A percentile compares a stretch with the other conserved stretches of the same genome.
These are phyloP conservation scores for Cordyceps farinosa DNA, from an alignment of 2,329 filamentous ascomycete species.

Conservation along the genomic window DNA sequence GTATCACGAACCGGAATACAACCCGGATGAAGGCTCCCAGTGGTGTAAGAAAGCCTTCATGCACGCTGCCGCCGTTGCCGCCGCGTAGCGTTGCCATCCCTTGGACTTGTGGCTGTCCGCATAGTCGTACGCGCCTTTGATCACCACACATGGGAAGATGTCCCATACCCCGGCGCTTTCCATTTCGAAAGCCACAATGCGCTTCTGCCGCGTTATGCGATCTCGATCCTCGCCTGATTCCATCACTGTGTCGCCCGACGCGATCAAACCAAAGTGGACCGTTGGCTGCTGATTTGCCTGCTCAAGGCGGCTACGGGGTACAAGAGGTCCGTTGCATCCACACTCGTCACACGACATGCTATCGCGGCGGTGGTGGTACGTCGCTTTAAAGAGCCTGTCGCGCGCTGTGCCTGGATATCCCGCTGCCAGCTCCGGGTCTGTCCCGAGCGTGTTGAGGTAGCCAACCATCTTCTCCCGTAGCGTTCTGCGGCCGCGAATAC, in stretches of 20 bases:
- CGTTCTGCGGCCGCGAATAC: conserved; percentile 12
- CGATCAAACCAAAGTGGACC: conserved; percentile 19
- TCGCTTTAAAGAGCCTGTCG: conserved; percentile 17
- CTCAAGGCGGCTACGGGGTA: not conserved
- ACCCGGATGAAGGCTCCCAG: not conserved
- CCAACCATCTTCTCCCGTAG: not conserved
- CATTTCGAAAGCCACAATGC: conserved; percentile 31
- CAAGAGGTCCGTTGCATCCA: not conserved
- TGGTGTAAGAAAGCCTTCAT: not conserved
- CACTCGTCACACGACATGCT: not conserved
- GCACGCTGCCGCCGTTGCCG: not conserved
- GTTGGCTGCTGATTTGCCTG: not conserved
- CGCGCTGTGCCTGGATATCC: not conserved
- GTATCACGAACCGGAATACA: no score
- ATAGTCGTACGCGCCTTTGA: conserved; percentile 37
- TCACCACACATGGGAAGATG: conserved; percentile 31
- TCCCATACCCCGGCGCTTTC: conserved; percentile 30
- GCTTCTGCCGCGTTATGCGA: conserved; percentile 22
- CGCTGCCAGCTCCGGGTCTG: conserved; percentile 10
- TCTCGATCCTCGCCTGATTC: conserved; percentile 35
- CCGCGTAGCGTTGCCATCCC: conserved; percentile 27
- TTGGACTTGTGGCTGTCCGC: conserved; percentile 38
- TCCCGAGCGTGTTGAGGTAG: no score
- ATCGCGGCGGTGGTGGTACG: conserved; percentile 18
- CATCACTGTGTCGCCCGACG: conserved; percentile 32